Conservation (phyloP, 371 early-diverging fungal genomes). For the Vittaforma corneae region DNA sequence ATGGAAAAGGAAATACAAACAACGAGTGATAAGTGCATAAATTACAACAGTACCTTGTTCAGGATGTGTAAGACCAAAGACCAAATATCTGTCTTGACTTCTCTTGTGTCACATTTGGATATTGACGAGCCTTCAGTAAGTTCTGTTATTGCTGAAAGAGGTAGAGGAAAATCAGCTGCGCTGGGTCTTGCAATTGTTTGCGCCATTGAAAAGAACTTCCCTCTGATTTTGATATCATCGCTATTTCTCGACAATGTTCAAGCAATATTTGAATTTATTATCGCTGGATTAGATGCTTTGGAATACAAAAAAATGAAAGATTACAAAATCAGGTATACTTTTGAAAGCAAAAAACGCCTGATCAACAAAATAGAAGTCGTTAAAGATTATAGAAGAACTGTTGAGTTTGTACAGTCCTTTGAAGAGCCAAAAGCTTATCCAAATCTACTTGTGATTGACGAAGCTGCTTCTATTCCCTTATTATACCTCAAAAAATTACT, state of each 20-base stretch:
- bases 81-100: too few species aligned
- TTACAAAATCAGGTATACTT: constrained; percentile 65
- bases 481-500: constrained; percentile 72
- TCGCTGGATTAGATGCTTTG: constrained; percentile 83
- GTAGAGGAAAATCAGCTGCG: constrained; percentile 96
- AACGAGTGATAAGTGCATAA: neutral
- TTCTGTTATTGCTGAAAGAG: constrained; percentile 93
- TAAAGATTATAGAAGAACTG: constrained; percentile 41
- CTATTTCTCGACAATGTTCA: constrained; percentile 93
- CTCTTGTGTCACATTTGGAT: too few species aligned
- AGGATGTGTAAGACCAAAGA: neutral
- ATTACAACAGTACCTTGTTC: neutral
- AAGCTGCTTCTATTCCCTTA: constrained; percentile 97
- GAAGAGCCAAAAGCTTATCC: constrained; percentile 34
- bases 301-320: constrained; percentile 90
- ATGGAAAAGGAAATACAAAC: neutral
- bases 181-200: constrained; percentile 86
- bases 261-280: constrained; percentile 86
- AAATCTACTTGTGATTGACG: constrained; percentile 94
- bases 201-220: constrained; percentile 76
- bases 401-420: constrained; percentile 41
- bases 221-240: constrained; percentile 84
- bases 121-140: too few species aligned
- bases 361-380: constrained; percentile 47
- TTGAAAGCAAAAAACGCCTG: constrained; percentile 35